Conservation (phyloP, 2,329 filamentous ascomycete genomes). For the Claviceps sp. region DNA sequence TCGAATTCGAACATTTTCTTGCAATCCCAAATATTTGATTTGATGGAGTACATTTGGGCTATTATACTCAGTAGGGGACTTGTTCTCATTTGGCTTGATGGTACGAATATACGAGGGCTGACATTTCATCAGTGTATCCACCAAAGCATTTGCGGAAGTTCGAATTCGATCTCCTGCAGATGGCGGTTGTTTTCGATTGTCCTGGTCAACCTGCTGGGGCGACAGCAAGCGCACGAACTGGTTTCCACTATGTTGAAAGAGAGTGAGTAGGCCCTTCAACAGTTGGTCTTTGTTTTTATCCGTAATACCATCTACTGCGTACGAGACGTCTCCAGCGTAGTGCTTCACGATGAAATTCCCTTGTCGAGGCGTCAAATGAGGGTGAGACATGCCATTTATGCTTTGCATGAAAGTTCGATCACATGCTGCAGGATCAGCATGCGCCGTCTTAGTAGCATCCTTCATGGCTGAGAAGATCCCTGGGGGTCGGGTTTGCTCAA, state of each 20-base stretch:
- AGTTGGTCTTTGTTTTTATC: constrained; percentile 99
- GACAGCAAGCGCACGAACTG: constrained; percentile 78
- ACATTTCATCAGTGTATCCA: constrained; percentile 92
- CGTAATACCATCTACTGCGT: constrained; percentile 91
- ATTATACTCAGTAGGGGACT: constrained; percentile 88
- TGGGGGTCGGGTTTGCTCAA: constrained; percentile 79
- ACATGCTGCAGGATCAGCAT: constrained; percentile 85
- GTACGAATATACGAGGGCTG: constrained; percentile 97
- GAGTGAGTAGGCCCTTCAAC: constrained; percentile 80
- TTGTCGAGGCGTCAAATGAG: constrained; percentile 82
- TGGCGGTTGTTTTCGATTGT: constrained; percentile 86
- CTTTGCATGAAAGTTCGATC: constrained; percentile 93
- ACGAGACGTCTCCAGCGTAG: constrained; percentile 92
- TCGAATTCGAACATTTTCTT: constrained; percentile 96
- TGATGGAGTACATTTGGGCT: constrained; percentile 87
- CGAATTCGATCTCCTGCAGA: constrained; percentile 96
- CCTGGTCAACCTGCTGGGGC: constrained; percentile 84
- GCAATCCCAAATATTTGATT: constrained; percentile 97
- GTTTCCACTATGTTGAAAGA: constrained; percentile 76
- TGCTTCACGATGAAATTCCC: constrained; percentile 98
- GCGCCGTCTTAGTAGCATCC: constrained; percentile 95
- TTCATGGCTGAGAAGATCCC: constrained; percentile 94
- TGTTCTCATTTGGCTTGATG: constrained; percentile 99
- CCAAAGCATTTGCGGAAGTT: constrained; percentile 83
- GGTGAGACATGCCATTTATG: constrained; percentile 80